These are phyloP conservation scores for Aureobasidium mangrovei DNA, from an alignment of 2,329 filamentous ascomycete genomes.

Conservation along the genomic window DNA sequence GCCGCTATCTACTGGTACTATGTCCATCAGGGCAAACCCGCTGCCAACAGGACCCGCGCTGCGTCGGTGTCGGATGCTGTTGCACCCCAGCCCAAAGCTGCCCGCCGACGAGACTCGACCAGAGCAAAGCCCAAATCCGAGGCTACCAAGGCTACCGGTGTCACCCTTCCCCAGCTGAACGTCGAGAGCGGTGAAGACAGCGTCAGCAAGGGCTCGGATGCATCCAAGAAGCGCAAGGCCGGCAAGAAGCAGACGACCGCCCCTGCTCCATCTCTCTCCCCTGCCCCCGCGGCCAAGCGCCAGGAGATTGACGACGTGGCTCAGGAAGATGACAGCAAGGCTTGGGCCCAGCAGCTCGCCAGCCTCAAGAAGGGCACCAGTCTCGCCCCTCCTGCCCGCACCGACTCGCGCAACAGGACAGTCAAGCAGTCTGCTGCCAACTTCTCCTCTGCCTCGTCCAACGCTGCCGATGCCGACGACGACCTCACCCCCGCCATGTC, in stretches of 20 bases:
- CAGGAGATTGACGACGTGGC: constrained; percentile 33
- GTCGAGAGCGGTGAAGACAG: constrained; percentile 6
- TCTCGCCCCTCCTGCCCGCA: constrained; percentile 34
- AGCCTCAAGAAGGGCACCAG: constrained; percentile 62
- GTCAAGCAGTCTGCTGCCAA: constrained; percentile 52
- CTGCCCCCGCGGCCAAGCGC: constrained; percentile 24
- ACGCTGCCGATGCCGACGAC: constrained; percentile 69
- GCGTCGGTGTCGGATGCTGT: constrained; percentile 14
- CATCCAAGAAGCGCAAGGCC: constrained; percentile 28
- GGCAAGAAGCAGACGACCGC: constrained; percentile 19
- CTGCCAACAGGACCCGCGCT: constrained; percentile 15
- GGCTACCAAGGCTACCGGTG: constrained; percentile 16
- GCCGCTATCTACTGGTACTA: constrained; percentile 23
- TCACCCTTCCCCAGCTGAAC: constrained; percentile 8
- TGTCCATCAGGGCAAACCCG: constrained; percentile 17
- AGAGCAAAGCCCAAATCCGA: constrained; percentile 19
- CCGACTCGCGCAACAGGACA: constrained; percentile 45
- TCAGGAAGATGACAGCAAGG: constrained; percentile 57
- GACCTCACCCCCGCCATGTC: constrained; percentile 65
- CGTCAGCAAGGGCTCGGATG: constrained; percentile 15
- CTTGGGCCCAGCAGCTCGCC: constrained; percentile 67
- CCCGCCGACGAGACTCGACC: constrained; percentile 16
- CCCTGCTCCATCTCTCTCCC: constrained; percentile 14
- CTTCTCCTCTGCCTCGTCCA: constrained; percentile 53
- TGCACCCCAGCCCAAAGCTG: constrained; percentile 15